Base-by-base conservation (phyloP, 495 filamentous ascomycete species). In the Astrocystis sublimbata region DNA sequence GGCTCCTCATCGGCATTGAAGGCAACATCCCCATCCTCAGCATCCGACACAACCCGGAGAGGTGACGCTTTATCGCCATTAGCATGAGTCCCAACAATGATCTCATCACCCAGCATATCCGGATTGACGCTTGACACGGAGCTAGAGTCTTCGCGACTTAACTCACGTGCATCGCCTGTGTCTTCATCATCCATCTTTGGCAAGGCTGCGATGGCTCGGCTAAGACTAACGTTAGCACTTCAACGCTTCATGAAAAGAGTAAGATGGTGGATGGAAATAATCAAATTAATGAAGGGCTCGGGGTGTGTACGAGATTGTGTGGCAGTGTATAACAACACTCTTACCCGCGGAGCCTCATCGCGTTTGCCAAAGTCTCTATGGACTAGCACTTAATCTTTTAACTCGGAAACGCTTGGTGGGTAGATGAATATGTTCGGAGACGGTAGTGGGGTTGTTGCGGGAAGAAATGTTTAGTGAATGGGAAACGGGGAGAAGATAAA, bases 1-100 rank as follows among this genome's bases (percentile, higher is more conserved):
- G 70, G 65, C 6, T 71, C 58, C 17, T 69, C 64, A 15, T 68
- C 67, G 3, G 70, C 23, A 21, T 21, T 57, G n/a, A 42, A 24
- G 6, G 55, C 31, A 13, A 31, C 38, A 33, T 59, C 57, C 8
- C 28, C 56, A 13, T 59, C 71, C 6, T 77, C 77, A 2, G 46
- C 63, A 19, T 80, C 76, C 0, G 67, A 68, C 74, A 80, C 58
- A 38, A 57, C 64, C 6, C 23, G 72, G 17, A 45, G 60, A 23
- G 66, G 65, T 19, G 75, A 73, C 0, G 63, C 66, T 24, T 69
- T 66, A 54, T 57, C 66, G 1, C 62, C 71, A 65, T 76, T 71
- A 21, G 71, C 68, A 5, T 74, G 73, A 28, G 72, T 77, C 15
- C 76, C 74, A 17, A 81, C 79, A 8, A 82, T 72, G 52, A 82